Percentiles rank a stretch among this genome's conserved stretches.
Evolutionary conservation across 2,329 filamentous ascomycete species (phyloP).

Genomic region (Alternaria sp.): DNA sequence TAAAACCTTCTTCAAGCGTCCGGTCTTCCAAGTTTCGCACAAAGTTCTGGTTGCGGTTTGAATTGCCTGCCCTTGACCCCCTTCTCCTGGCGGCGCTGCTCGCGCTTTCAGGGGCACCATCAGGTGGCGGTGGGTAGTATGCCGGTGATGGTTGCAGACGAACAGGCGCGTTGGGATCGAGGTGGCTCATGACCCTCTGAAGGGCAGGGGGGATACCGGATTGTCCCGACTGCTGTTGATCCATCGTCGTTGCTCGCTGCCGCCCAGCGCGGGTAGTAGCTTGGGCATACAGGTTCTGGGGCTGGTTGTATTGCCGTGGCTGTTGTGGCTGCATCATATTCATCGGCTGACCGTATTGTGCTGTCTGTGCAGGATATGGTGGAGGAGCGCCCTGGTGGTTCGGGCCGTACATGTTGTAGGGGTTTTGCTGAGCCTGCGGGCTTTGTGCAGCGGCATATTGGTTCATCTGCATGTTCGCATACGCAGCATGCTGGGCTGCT

Average conservation of each 20-base stretch:
- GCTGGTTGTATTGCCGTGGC: constrained; percentile 57
- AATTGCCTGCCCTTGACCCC: constrained; percentile 71
- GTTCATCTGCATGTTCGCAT: constrained; percentile 66
- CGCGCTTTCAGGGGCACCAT: constrained; percentile 74
- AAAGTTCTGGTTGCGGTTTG: constrained; percentile 78
- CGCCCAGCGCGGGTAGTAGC: constrained; percentile 77
- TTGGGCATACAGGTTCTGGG: constrained; percentile 76
- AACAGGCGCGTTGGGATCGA: constrained; percentile 94
- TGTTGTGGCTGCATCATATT: constrained; percentile 47
- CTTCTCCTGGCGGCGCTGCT: constrained; percentile 73
- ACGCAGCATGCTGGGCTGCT: constrained; percentile 70
- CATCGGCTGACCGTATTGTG: constrained; percentile 64
- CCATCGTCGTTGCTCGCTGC: constrained; percentile 94
- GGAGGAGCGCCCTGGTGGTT: constrained; percentile 75
- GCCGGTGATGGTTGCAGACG: constrained; percentile 93
- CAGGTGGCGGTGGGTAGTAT: constrained; percentile 92
- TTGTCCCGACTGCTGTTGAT: constrained; percentile 88
- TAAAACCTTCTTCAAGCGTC: constrained; percentile 90
- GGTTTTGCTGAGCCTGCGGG: constrained; percentile 61
- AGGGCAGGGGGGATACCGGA: constrained; percentile 91
- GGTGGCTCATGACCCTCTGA: constrained; percentile 91
- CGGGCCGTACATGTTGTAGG: constrained; percentile 80
- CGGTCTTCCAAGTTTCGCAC: constrained; percentile 94
- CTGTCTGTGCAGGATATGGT: constrained; percentile 76
- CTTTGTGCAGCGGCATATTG: constrained; percentile 56